These are phyloP conservation scores for Solanum chiquidenum DNA, from an alignment of 257 asterid genomes.

Conservation along the genomic window DNA sequence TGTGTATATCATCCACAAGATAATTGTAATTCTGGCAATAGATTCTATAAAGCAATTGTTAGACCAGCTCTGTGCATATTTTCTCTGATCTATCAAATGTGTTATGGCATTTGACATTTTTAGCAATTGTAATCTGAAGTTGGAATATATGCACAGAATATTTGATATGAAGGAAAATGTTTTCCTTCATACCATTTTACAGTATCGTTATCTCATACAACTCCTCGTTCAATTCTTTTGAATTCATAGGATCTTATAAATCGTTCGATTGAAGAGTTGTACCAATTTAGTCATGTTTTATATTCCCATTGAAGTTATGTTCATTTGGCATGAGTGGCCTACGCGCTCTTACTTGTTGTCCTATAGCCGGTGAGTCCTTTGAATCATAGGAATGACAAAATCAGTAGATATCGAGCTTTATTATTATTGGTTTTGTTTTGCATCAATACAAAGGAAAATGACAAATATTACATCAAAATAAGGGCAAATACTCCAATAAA, in stretches of 20 bases:
- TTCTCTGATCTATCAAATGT: neutral
- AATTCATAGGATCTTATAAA: neutral
- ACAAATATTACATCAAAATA: neutral
- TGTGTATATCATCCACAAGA: conserved; percentile 1
- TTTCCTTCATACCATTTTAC: neutral
- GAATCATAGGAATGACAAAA: neutral
- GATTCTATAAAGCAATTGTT: neutral
- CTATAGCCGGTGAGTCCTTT: neutral
- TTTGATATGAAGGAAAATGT: neutral
- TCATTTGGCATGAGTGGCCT: neutral
- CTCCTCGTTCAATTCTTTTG: neutral
- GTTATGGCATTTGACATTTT: neutral
- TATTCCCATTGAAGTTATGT: neutral
- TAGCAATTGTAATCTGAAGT: neutral
- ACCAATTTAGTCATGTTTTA: too few species aligned
- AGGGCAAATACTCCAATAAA: neutral
- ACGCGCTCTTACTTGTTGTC: neutral
- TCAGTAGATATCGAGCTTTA: neutral
- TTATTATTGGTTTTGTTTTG: too few species aligned
- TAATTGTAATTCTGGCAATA: neutral
- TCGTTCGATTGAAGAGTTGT: too few species aligned
- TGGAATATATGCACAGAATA: neutral
- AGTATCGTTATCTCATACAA: neutral
- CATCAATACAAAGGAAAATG: too few species aligned
- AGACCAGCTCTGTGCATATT: neutral